A percentile compares a stretch with the other conserved stretches of the same genome.
Evolutionary conservation across 2,329 filamentous ascomycete species (phyloP).

Genomic region (Arthrobotrys sinensis): DNA sequence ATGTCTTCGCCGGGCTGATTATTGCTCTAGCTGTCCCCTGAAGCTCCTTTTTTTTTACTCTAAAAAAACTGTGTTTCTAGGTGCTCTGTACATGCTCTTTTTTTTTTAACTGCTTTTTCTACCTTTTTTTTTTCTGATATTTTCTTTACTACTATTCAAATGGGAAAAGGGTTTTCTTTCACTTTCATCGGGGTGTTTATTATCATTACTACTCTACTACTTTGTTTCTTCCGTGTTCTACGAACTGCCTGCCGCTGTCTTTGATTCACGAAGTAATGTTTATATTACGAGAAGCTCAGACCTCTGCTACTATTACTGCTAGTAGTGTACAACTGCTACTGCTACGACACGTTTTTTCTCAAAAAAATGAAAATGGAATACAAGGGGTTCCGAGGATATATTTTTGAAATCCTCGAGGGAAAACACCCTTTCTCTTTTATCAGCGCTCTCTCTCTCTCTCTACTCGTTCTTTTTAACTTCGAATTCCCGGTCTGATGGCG

Average conservation of each 20-base stretch:
- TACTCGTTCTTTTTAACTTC: background rate
- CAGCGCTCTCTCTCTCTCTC: background rate
- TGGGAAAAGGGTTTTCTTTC: constrained; percentile 58
- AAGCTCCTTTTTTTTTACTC: constrained; percentile 40
- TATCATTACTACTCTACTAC: constrained; percentile 44
- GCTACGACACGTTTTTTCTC: background rate
- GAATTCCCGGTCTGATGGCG: background rate
- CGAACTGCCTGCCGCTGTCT: constrained; percentile 38
- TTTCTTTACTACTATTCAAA: constrained; percentile 49
- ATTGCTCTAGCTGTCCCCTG: constrained; percentile 38
- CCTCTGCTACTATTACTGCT: constrained; percentile 3
- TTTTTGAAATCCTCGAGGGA: constrained; percentile 12
- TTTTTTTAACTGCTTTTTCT: constrained; percentile 12
- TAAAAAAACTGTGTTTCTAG: constrained; percentile 57
- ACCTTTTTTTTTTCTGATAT: background rate
- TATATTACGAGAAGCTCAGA: constrained; percentile 58
- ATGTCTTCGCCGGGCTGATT: constrained; percentile 44
- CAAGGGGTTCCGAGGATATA: constrained; percentile 29
- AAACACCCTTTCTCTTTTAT: constrained; percentile 1
- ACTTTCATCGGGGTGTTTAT: constrained; percentile 57
- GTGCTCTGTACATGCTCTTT: constrained; percentile 49
- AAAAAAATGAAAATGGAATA: constrained; percentile 33
- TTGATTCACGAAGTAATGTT: constrained; percentile 58
- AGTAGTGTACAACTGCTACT: background rate
- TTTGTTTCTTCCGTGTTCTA: constrained; percentile 19